Percentiles rank a stretch among this genome's conserved stretches.
Conservation (phyloP, 345 rosid genomes). For the Populus tremula region DNA sequence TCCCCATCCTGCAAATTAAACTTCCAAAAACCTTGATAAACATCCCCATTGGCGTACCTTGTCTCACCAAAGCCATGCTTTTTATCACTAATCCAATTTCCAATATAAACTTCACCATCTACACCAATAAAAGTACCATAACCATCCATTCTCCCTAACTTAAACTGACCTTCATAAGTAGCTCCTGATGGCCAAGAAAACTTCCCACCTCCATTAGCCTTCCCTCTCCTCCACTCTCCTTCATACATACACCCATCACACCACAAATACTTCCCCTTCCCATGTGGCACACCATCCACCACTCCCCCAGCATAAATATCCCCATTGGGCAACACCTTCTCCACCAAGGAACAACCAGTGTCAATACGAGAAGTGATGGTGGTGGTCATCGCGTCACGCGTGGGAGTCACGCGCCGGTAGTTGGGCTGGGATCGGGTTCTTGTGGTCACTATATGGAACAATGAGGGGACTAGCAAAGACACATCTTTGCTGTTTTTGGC, state of each 20-base stretch:
- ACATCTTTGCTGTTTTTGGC: neutral
- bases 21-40: constrained; percentile 59
- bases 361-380: neutral
- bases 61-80: constrained; percentile 66
- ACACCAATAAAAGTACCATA: constrained; percentile 58
- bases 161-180: constrained; percentile 64
- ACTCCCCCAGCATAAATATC: constrained; percentile 64
- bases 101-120: constrained; percentile 58
- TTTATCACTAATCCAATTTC: constrained; percentile 49
- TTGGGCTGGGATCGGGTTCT: constrained; percentile 6
- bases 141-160: constrained; percentile 61
- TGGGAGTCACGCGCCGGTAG: constrained; percentile 24
- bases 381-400: neutral
- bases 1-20: constrained; percentile 55
- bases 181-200: constrained; percentile 83
- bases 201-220: constrained; percentile 55
- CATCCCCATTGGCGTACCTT: constrained; percentile 54
- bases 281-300: constrained; percentile 50
- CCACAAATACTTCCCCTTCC: constrained; percentile 70
- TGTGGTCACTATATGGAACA: neutral
- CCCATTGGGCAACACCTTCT: constrained; percentile 52
- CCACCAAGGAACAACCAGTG: neutral
- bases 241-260: constrained; percentile 72
- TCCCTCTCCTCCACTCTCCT: constrained; percentile 65
- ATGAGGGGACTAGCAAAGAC: neutral